Base-by-base conservation (phyloP, 495 filamentous ascomycete species). In the Daldinia loculata region DNA sequence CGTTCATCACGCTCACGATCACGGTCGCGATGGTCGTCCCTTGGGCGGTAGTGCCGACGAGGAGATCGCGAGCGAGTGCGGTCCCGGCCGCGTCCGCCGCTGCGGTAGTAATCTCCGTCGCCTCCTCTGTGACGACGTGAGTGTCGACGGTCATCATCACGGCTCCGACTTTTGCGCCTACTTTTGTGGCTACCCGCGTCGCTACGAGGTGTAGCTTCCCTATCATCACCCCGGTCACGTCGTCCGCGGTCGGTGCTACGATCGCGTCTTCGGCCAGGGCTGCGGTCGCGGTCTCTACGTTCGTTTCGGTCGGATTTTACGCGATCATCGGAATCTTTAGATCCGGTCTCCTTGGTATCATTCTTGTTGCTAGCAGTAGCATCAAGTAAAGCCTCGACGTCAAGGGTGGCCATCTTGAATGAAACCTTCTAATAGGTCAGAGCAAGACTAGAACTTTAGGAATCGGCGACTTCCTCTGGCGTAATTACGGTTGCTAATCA, bases 371-470 rank as follows among this genome's bases (percentile, higher is more conserved):
- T 89, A 43, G 94, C 94, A 72, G 94, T 94, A 36, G 92, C 93
- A 82, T 97, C 94, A 75, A 97, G 88, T 67, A 97, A 89, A 74
- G 94, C 94, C 87, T 97, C 94, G 74, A 97, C 93, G 79, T 97
- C 93, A 77, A 96, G 86, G 81, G 90, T 91, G 78, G 94, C 95
- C 94, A 97, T 97, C 55, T 74, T 82, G 67, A 63, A 69, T 22
- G 34, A 32, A 22, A 66, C 69, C 67, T 63, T 75, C 68, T 19
- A 17, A 36, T 65, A 36, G 43, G 48, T 63, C 24, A 67, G 64
- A 51, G 29, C 45, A 17, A 55, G 48, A 32, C 14, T 50, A 30
- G 36, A 60, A 55, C 24, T 15, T 19, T 12, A 39, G 45, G 12
- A 61, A 64, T 45, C 32, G 29, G 26, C 24, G 32, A 57, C 29